phyloP scores from a whole-genome alignment of 2,329 filamentous ascomycete species.

The Cercospora janseana region DNA sequence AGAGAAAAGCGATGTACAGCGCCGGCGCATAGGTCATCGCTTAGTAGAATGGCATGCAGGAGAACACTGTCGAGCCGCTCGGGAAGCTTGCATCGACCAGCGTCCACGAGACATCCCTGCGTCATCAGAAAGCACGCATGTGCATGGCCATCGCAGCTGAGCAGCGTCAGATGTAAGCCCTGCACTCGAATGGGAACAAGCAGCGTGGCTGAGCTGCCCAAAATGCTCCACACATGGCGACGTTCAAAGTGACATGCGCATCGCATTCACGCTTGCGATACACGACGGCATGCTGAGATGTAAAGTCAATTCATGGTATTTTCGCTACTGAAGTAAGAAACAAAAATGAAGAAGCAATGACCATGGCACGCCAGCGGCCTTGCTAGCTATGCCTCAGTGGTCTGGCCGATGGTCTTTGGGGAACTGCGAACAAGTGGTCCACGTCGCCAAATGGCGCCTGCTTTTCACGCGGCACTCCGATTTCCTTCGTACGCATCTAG shows the following conservation, averaged over 20 bases:
- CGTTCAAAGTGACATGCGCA: neutral
- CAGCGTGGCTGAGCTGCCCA: constrained; percentile 19
- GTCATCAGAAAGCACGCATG: constrained; percentile 7
- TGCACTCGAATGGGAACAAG: constrained; percentile 4
- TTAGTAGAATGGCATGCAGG: neutral
- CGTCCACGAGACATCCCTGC: constrained; percentile 10
- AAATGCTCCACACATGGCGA: neutral
- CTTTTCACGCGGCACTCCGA: neutral
- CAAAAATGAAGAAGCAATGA: constrained; percentile 16
- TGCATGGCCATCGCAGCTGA: constrained; percentile 16
- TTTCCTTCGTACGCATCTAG: constrained; percentile 53
- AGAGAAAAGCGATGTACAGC: neutral
- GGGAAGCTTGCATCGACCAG: constrained; percentile 18
- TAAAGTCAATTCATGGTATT: constrained; percentile 18
- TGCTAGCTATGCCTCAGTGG: constrained; percentile 18
- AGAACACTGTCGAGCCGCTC: constrained; percentile 11
- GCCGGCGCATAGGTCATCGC: neutral
- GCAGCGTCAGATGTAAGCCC: constrained; percentile 5
- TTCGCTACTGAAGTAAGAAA: constrained; percentile 18
- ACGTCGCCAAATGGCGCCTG: constrained; percentile 11
- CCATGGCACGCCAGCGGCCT: constrained; percentile 15
- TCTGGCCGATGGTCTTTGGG: constrained; percentile 8
- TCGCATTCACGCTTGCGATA: neutral
- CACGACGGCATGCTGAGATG: too few relatives aligned
- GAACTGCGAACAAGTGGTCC: constrained; percentile 6